Evolutionary conservation across 2,329 filamentous ascomycete species (phyloP).

Genomic region (Botrytis galanthina): DNA sequence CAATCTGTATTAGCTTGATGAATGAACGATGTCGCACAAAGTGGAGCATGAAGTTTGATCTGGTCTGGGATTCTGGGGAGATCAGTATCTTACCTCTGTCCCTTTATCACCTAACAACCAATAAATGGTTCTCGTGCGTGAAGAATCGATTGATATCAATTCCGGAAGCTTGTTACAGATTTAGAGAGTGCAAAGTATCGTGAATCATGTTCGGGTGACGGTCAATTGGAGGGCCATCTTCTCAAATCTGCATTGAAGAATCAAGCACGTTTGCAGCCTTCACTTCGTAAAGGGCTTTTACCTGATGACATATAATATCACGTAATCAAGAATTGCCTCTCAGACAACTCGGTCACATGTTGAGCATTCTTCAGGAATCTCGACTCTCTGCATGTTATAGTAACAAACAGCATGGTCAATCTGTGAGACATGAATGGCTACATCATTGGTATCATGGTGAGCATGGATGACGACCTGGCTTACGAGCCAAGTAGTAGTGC

Average conservation of each 20-base stretch:
- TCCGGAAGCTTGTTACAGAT: not conserved
- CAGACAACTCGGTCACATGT: not conserved
- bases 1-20: not conserved
- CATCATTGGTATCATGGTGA: not conserved
- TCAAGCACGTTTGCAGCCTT: conserved; percentile 12
- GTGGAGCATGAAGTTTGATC: not conserved
- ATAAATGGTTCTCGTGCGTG: conserved; percentile 7
- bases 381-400: not conserved
- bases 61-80: not conserved
- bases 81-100: not conserved
- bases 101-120: not conserved
- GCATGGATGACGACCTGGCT: not conserved
- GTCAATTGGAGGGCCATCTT: too few relatives aligned
- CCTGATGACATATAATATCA: not conserved
- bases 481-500: not conserved
- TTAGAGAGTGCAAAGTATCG: not conserved
- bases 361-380: not conserved
- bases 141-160: not conserved
- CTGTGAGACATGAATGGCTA: not conserved
- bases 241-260: conserved; percentile 13
- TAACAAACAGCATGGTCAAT: not conserved
- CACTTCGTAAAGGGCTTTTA: not conserved
- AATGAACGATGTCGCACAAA: not conserved
- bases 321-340: conserved; percentile 1
- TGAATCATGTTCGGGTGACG: not conserved